These are phyloP conservation scores for Helianthus tuberosus DNA, from an alignment of 129 eudicot species.

Conservation along the genomic window DNA sequence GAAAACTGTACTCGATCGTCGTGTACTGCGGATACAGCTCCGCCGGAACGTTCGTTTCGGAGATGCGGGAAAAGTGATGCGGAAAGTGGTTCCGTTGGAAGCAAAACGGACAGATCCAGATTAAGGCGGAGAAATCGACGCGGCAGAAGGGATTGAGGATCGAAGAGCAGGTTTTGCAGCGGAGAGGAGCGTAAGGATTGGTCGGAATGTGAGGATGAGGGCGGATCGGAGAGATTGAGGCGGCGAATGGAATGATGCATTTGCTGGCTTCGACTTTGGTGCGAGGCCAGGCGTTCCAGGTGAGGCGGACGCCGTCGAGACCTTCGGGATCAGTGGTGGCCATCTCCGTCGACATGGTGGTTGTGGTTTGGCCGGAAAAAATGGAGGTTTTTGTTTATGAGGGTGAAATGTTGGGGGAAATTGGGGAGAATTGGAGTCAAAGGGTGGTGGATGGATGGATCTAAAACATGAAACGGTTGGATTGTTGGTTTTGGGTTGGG, in stretches of 20 bases:
- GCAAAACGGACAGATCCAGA: constrained; percentile 98
- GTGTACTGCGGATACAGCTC: constrained; percentile 82
- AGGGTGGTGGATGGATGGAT: background rate
- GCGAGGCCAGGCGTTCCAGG: constrained; percentile 86
- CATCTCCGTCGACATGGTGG: constrained; percentile 69
- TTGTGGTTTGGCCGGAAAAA: constrained; percentile 19
- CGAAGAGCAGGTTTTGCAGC: constrained; percentile 77
- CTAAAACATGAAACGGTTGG: too few species aligned
- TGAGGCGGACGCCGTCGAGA: constrained; percentile 80
- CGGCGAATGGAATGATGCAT: constrained; percentile 90
- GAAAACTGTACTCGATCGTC: constrained; percentile 50
- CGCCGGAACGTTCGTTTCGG: constrained; percentile 81
- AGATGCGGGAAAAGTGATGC: constrained; percentile 68
- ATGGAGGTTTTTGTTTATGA: background rate
- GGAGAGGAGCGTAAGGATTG: constrained; percentile 78
- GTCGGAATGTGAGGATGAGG: constrained; percentile 67
- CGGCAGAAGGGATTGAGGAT: constrained; percentile 68
- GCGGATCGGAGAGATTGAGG: constrained; percentile 82
- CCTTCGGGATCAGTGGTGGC: constrained; percentile 79
- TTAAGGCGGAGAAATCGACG: constrained; percentile 71
- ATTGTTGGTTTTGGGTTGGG: too few species aligned
- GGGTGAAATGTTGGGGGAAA: background rate
- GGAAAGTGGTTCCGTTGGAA: constrained; percentile 85
- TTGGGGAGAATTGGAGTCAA: constrained; percentile 39
- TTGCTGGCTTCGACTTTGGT: constrained; percentile 84